Evolutionary conservation across 768 basidiomycete species (phyloP).

Genomic region (Butyriboletus loyo): DNA sequence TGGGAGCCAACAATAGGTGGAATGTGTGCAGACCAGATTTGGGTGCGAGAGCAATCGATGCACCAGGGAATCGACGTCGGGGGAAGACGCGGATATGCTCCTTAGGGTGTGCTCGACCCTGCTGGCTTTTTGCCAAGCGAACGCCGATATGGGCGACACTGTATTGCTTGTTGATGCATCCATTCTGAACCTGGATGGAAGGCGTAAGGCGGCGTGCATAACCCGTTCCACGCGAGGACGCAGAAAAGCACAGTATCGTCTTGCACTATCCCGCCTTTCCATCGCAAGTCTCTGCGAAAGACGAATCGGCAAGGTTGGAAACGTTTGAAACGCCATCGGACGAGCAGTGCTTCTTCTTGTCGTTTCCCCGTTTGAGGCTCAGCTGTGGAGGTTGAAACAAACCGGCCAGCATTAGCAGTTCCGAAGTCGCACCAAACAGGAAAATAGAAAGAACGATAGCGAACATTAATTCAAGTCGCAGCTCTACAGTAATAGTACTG

Average conservation of each 20-base stretch:
- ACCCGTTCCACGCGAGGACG: no score
- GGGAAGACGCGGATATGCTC: no score
- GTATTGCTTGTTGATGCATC: background rate
- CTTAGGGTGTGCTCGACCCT: background rate
- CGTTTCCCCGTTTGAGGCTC: background rate
- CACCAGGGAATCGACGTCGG: background rate
- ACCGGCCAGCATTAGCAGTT: no score
- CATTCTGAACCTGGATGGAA: background rate
- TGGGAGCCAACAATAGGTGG: background rate
- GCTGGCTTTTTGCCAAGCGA: background rate
- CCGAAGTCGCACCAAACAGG: no score
- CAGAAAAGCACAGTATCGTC: background rate
- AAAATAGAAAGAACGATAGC: no score
- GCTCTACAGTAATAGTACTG: background rate
- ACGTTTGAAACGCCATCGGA: background rate
- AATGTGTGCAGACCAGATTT: background rate
- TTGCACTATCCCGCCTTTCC: no score
- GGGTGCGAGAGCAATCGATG: constrained; percentile 2
- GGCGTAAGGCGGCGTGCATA: background rate
- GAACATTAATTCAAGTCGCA: no score
- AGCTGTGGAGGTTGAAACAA: no score
- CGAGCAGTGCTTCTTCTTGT: background rate
- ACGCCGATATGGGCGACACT: background rate
- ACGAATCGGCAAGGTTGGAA: background rate
- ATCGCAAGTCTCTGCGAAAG: background rate